Percentiles rank a stretch among this genome's conserved stretches.
Evolutionary conservation across 1,284 basidiomycete genomes (phyloP).

Genomic region (Vanrija pseudolonga): DNA sequence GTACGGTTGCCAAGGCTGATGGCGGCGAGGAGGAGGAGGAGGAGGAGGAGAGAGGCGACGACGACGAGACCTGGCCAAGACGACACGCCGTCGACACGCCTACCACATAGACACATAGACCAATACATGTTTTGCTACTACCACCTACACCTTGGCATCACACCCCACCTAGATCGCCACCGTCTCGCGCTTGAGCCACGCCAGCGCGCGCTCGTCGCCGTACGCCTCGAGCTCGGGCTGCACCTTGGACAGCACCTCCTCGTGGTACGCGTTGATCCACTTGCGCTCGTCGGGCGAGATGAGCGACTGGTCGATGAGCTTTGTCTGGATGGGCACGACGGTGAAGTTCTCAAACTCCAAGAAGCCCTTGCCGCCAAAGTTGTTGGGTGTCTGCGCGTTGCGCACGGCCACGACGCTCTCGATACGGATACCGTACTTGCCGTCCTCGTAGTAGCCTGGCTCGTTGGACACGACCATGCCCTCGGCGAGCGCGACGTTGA

Average conservation of each 20-base stretch:
- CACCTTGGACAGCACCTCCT: constrained; percentile 71
- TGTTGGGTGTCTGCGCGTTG: constrained; percentile 67
- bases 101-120: not conserved
- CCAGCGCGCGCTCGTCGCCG: constrained; percentile 64
- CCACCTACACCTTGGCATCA: no score
- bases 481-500: constrained; percentile 63
- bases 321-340: constrained; percentile 84
- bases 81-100: not conserved
- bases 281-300: constrained; percentile 63
- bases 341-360: constrained; percentile 81
- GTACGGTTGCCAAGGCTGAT: constrained; percentile 31
- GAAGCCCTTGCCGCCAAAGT: constrained; percentile 80
- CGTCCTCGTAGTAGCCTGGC: constrained; percentile 92
- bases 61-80: not conserved
- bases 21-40: constrained; percentile 5
- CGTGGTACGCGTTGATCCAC: constrained; percentile 87
- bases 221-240: constrained; percentile 60
- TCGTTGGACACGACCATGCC: constrained; percentile 92
- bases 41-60: not conserved
- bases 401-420: constrained; percentile 81
- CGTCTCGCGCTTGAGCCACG: constrained; percentile 71
- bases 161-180: constrained; percentile 9
- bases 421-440: constrained; percentile 86
- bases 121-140: constrained; percentile 6
- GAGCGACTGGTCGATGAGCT: constrained; percentile 66